Conservation (phyloP, 257 asterid species). For the Solanum chilense region DNA sequence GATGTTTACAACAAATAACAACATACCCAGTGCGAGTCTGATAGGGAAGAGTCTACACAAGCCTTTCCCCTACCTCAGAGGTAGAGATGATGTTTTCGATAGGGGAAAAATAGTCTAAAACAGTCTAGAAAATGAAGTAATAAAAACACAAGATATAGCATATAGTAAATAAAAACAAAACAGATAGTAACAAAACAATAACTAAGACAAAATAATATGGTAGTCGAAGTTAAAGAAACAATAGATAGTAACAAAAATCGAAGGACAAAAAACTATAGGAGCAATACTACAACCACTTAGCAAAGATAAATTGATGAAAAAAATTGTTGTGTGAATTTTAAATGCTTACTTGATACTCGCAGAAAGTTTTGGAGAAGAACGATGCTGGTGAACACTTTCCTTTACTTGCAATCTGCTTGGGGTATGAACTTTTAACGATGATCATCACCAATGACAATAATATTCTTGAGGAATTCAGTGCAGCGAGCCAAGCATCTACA, state of each 20-base stretch:
- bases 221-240: no score
- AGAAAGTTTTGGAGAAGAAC: slow-evolving; percentile 65
- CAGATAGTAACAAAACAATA: no score
- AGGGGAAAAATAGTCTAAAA: background rate
- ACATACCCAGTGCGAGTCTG: background rate
- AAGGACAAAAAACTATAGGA: background rate
- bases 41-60: background rate
- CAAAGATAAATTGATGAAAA: background rate
- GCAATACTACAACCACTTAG: background rate
- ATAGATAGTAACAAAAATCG: background rate
- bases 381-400: slow-evolving; percentile 85
- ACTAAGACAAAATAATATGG: no score
- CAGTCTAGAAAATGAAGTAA: background rate
- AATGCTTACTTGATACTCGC: slow-evolving; percentile 4
- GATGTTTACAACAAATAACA: background rate
- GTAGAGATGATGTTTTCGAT: background rate
- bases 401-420: slow-evolving; percentile 83
- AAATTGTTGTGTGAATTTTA: background rate
- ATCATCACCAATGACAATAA: slow-evolving; percentile 65
- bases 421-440: slow-evolving; percentile 84
- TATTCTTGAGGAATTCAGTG: slow-evolving; percentile 66
- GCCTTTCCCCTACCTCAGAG: no score
- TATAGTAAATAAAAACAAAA: no score
- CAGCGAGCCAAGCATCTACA: slow-evolving; percentile 67
- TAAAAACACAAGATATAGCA: no score